A percentile compares a stretch with the other conserved stretches of the same genome.
Evolutionary conservation across 2,329 filamentous ascomycete genomes (phyloP).

Genomic region (Alternaria sp.): DNA sequence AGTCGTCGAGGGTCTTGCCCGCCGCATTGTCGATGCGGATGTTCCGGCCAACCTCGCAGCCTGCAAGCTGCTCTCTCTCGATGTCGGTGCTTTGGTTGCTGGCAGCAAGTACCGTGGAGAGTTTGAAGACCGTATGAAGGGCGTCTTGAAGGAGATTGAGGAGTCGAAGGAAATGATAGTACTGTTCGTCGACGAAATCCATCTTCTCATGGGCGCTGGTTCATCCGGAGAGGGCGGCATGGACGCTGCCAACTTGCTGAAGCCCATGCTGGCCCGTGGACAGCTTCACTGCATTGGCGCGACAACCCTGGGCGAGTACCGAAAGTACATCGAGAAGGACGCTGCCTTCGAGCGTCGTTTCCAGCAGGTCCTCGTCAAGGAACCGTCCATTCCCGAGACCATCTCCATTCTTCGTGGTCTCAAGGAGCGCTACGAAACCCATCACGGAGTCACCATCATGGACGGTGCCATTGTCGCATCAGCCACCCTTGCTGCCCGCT

Average conservation of each 20-base stretch:
- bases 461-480: slow-evolving; percentile 91
- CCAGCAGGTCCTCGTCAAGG: slow-evolving; percentile 97
- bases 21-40: slow-evolving; percentile 94
- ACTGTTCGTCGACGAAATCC: slow-evolving; percentile 98
- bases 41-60: slow-evolving; percentile 93
- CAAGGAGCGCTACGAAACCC: slow-evolving; percentile 97
- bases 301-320: slow-evolving; percentile 92
- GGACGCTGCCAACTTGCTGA: slow-evolving; percentile 96
- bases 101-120: slow-evolving; percentile 99
- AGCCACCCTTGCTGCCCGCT: slow-evolving; percentile 89
- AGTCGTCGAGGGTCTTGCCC: slow-evolving; percentile 93
- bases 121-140: slow-evolving; percentile 99
- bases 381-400: slow-evolving; percentile 86
- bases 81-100: slow-evolving; percentile 92
- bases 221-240: slow-evolving; percentile 95
- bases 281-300: slow-evolving; percentile 98
- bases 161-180: slow-evolving; percentile 96
- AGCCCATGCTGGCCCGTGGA: slow-evolving; percentile 96
- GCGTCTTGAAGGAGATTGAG: slow-evolving; percentile 94
- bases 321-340: slow-evolving; percentile 99
- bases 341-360: slow-evolving; percentile 97
- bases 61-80: slow-evolving; percentile 91
- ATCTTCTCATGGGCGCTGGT: slow-evolving; percentile 96
- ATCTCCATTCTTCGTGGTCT: slow-evolving; percentile 97
- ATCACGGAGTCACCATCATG: slow-evolving; percentile 96